Conservation (phyloP, 2,329 filamentous ascomycete species). For the Aspergillus eucalypticola region DNA sequence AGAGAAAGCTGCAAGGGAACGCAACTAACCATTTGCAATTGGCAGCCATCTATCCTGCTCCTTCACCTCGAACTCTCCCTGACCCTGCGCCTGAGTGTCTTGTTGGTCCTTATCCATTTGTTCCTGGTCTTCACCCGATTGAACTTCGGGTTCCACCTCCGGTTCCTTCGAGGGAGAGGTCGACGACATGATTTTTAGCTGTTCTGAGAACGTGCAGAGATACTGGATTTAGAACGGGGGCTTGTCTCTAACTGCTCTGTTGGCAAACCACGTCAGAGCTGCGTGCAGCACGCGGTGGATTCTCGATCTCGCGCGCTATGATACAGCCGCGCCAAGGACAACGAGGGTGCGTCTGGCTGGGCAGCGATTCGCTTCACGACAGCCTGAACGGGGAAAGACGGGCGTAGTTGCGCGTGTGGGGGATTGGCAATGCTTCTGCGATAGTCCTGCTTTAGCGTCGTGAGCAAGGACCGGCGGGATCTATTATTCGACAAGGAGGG, state of each 20-base stretch:
- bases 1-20: constrained; percentile 39
- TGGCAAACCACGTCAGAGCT: constrained; percentile 51
- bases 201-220: constrained; percentile 37
- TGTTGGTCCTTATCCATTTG: constrained; percentile 72
- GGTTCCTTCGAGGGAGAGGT: constrained; percentile 87
- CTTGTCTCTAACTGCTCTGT: constrained; percentile 39
- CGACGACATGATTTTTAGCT: constrained; percentile 85
- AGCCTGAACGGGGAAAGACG: constrained; percentile 30
- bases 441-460: constrained; percentile 29
- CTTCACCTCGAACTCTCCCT: constrained; percentile 97
- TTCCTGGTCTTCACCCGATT: constrained; percentile 88
- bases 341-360: constrained; percentile 34
- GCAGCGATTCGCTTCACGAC: constrained; percentile 41
- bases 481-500: constrained; percentile 22
- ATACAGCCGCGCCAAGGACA: constrained; percentile 24
- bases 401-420: constrained; percentile 30
- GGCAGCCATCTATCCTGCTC: constrained; percentile 99
- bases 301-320: constrained; percentile 29
- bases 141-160: constrained; percentile 87
- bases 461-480: constrained; percentile 26
- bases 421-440: constrained; percentile 33
- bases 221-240: constrained; percentile 36
- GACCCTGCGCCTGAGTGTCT: constrained; percentile 69
- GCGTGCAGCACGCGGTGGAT: constrained; percentile 29
- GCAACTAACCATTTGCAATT: constrained; percentile 98